Conservation (phyloP, 192 early-diverging fungal genomes). For the Spizellomyces punctatus region DNA sequence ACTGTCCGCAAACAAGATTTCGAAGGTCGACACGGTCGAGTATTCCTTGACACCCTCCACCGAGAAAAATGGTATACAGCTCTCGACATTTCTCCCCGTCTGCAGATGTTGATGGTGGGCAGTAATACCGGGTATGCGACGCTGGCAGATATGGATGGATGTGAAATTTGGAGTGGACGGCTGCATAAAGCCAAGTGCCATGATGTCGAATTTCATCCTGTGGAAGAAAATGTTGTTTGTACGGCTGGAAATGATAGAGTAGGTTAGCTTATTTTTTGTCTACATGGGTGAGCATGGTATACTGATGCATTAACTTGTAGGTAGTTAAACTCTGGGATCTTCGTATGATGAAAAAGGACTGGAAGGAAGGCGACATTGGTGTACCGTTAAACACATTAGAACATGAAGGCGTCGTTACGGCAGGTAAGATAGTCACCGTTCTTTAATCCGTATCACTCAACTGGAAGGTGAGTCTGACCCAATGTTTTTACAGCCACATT, state of each 20-base stretch:
- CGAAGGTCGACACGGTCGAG: background rate
- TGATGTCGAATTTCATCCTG: conserved; percentile 20
- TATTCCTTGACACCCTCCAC: conserved; percentile 10
- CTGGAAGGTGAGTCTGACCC: background rate
- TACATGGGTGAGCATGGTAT: background rate
- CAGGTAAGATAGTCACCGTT: background rate
- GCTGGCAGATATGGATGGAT: background rate
- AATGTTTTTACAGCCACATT: conserved; percentile 3
- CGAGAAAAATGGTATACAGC: conserved; percentile 1
- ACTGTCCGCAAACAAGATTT: conserved; percentile 7
- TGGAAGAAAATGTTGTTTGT: background rate
- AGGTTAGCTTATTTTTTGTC: background rate
- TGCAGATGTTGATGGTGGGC: background rate
- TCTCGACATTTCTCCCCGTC: background rate
- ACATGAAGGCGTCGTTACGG: conserved; percentile 5
- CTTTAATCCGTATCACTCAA: background rate
- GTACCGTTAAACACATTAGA: background rate
- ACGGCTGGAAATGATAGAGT: conserved; percentile 13
- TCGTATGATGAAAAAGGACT: conserved; percentile 1
- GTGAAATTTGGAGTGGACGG: background rate
- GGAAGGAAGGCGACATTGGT: background rate
- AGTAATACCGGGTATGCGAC: background rate
- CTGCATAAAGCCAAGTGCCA: conserved; percentile 17
- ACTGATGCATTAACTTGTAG: background rate
- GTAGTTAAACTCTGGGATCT: conserved; percentile 13